A percentile compares a stretch with the other conserved stretches of the same genome.
Conservation (phyloP, 768 basidiomycete species). For the Mycena indigotica region DNA sequence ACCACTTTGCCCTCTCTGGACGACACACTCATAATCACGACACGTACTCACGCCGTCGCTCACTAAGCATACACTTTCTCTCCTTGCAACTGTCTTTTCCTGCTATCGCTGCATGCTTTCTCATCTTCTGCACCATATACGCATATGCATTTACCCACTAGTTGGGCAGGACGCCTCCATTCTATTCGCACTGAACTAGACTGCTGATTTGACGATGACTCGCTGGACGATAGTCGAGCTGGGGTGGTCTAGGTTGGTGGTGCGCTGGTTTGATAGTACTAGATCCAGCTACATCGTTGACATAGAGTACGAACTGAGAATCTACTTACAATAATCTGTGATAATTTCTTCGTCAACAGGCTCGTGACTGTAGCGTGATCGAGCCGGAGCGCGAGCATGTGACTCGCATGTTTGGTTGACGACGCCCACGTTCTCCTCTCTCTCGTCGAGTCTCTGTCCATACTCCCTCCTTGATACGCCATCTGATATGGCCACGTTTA, state of each 20-base stretch:
- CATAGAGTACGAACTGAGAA: too few relatives aligned
- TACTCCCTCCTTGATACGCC: too few relatives aligned
- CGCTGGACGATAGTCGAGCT: neutral
- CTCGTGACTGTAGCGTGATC: too few relatives aligned
- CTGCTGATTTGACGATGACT: neutral
- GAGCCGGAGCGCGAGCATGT: too few relatives aligned
- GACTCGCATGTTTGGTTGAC: too few relatives aligned
- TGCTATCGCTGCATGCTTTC: neutral
- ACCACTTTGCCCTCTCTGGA: neutral
- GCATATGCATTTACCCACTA: neutral
- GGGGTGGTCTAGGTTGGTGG: neutral
- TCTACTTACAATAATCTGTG: too few relatives aligned
- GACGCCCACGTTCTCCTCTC: too few relatives aligned
- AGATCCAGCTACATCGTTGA: neutral
- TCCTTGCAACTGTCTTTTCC: neutral
- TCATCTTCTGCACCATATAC: neutral
- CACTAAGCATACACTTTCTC: neutral
- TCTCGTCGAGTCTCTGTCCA: too few relatives aligned
- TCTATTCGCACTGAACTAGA: neutral
- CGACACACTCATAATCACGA: neutral
- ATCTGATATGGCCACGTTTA: slow-evolving; percentile 46
- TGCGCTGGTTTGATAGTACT: neutral
- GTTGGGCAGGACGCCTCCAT: neutral
- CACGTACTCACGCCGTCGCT: neutral
- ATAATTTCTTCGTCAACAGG: too few relatives aligned